A percentile compares a stretch with the other conserved stretches of the same genome.
Conservation (phyloP, 148 eudicot genomes). For the Vaccinium corymbosum region DNA sequence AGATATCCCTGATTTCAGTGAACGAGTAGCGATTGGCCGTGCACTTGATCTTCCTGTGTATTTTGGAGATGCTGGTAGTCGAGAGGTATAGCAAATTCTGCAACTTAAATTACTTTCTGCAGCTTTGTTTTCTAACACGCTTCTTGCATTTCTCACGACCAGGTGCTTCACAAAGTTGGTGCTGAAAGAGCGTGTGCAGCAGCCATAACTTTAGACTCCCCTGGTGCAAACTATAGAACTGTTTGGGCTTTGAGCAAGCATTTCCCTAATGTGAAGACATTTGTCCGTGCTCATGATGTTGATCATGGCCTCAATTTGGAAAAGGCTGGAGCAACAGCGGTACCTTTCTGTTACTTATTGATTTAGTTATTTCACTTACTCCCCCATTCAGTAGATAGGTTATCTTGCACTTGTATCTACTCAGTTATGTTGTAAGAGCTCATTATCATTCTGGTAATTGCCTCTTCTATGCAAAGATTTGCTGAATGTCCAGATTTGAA, state of each 20-base stretch:
- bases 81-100: slow-evolving; percentile 59
- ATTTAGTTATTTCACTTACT: background rate
- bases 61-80: slow-evolving; percentile 98
- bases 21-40: slow-evolving; percentile 86
- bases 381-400: background rate
- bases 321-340: slow-evolving; percentile 97
- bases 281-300: slow-evolving; percentile 96
- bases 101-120: slow-evolving; percentile 13
- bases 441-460: background rate
- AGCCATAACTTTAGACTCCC: slow-evolving; percentile 78
- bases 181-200: slow-evolving; percentile 96
- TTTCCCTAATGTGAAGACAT: slow-evolving; percentile 84
- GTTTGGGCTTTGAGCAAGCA: slow-evolving; percentile 95
- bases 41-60: slow-evolving; percentile 96
- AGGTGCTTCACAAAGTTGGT: slow-evolving; percentile 95
- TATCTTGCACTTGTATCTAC: background rate
- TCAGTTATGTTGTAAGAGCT: background rate
- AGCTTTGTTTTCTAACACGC: slow-evolving; percentile 19
- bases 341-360: slow-evolving; percentile 26
- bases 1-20: slow-evolving; percentile 40
- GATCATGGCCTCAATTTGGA: slow-evolving; percentile 93
- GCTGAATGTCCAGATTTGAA: background rate
- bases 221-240: slow-evolving; percentile 94
- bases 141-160: slow-evolving; percentile 15
- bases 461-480: background rate